Evolutionary conservation across 139 green algal species (phyloP).

Genomic region (Haematococcus sp.): DNA sequence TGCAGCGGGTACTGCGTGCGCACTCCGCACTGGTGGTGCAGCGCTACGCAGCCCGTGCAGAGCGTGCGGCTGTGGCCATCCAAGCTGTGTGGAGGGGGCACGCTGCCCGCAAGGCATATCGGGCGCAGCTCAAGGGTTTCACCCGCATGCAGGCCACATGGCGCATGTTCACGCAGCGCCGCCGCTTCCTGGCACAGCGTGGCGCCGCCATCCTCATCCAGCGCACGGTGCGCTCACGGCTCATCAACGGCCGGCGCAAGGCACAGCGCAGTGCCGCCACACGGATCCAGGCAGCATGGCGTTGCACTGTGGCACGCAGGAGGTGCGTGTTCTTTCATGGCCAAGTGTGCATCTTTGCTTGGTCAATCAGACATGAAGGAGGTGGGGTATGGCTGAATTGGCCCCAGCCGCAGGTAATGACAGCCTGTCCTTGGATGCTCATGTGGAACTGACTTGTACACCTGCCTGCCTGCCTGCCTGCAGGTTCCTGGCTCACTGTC

Average conservation of each 20-base stretch:
- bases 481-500: not conserved
- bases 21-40: conserved; percentile 5
- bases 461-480: not conserved
- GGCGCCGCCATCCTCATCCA: conserved; percentile 17
- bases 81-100: conserved; percentile 27
- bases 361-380: too few species aligned
- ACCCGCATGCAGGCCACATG: conserved; percentile 22
- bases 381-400: too few species aligned
- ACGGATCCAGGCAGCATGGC: not conserved
- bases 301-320: not conserved
- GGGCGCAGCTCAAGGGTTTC: not conserved
- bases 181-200: conserved; percentile 16
- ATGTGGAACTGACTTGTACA: too few species aligned
- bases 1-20: not conserved
- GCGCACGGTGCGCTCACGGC: not conserved
- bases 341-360: too few species aligned
- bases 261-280: not conserved
- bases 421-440: too few species aligned
- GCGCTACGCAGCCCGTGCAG: conserved; percentile 1
- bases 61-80: conserved; percentile 38
- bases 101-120: not conserved
- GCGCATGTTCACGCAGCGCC: not conserved
- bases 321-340: too few species aligned
- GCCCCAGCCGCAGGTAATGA: too few species aligned
- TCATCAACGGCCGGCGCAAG: not conserved